Evolutionary conservation across 768 basidiomycete species (phyloP).

Genomic region (Calvatia gigantea): DNA sequence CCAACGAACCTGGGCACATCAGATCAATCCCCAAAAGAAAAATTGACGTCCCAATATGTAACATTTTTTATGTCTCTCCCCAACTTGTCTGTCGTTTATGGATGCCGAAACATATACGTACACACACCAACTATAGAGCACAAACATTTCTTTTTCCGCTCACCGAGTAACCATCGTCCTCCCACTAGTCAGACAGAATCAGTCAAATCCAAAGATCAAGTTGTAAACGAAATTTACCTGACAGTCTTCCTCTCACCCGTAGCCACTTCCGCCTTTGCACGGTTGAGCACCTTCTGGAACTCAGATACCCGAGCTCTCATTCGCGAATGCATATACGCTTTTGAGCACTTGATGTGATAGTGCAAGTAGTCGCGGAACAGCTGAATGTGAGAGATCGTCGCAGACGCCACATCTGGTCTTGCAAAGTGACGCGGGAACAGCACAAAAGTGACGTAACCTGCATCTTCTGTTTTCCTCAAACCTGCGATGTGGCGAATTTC

Average conservation of each 20-base stretch:
- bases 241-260: constrained; percentile 87
- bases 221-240: constrained; percentile 46
- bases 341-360: constrained; percentile 98
- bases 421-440: constrained; percentile 95
- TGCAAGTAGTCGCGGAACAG: constrained; percentile 98
- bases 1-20: not conserved
- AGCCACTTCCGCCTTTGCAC: constrained; percentile 90
- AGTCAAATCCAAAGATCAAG: constrained; percentile 11
- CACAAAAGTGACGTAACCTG: constrained; percentile 97
- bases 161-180: constrained; percentile 55
- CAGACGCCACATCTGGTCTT: constrained; percentile 59
- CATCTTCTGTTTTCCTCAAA: constrained; percentile 78
- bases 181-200: constrained; percentile 34
- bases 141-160: constrained; percentile 6
- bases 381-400: constrained; percentile 92
- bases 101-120: no score
- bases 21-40: not conserved
- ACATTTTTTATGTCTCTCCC: no score
- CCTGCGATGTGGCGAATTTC: constrained; percentile 88
- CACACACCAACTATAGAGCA: not conserved
- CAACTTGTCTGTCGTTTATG: no score
- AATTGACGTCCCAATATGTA: no score
- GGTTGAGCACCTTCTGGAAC: constrained; percentile 93
- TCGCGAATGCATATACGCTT: constrained; percentile 98
- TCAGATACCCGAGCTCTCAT: constrained; percentile 93